These are phyloP conservation scores for Pestalotiopsis sp. DNA, from an alignment of 2,329 filamentous ascomycete genomes.

Conservation along the genomic window DNA sequence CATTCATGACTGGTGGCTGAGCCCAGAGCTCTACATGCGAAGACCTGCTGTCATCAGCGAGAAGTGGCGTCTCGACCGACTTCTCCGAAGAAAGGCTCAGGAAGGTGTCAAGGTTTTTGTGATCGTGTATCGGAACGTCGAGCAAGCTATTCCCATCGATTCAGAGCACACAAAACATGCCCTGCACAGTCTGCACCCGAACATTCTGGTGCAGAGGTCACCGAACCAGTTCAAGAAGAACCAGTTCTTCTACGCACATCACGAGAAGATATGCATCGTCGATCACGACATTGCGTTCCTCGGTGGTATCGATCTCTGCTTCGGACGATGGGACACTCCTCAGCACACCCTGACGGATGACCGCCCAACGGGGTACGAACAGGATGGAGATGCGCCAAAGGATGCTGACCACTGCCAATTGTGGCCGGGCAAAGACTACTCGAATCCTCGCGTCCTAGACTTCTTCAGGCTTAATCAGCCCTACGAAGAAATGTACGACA, in stretches of 20 bases:
- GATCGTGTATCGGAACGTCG: constrained; percentile 97
- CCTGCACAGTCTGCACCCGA: constrained; percentile 89
- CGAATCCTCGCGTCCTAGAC: constrained; percentile 91
- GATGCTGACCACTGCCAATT: constrained; percentile 94
- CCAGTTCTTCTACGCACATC: constrained; percentile 98
- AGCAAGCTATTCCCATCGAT: constrained; percentile 95
- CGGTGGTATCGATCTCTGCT: constrained; percentile 93
- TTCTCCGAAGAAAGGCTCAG: constrained; percentile 89
- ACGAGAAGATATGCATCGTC: constrained; percentile 96
- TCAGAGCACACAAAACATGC: constrained; percentile 98
- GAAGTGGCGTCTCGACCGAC: constrained; percentile 92
- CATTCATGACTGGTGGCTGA: constrained; percentile 99
- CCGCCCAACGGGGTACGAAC: constrained; percentile 91
- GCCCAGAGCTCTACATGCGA: constrained; percentile 92
- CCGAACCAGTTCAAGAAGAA: constrained; percentile 99
- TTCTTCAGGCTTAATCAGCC: constrained; percentile 92
- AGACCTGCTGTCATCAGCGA: constrained; percentile 93
- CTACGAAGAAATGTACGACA: constrained; percentile 98
- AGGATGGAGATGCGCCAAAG: constrained; percentile 68
- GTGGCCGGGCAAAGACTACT: constrained; percentile 98
- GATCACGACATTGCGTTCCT: constrained; percentile 96
- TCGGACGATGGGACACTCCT: constrained; percentile 95
- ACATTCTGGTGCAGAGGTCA: constrained; percentile 93
- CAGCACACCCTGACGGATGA: constrained; percentile 90
- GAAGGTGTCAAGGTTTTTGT: constrained; percentile 98